These are phyloP conservation scores for Gomphus bonarii DNA, from an alignment of 1,284 basidiomycete species.

Conservation along the genomic window DNA sequence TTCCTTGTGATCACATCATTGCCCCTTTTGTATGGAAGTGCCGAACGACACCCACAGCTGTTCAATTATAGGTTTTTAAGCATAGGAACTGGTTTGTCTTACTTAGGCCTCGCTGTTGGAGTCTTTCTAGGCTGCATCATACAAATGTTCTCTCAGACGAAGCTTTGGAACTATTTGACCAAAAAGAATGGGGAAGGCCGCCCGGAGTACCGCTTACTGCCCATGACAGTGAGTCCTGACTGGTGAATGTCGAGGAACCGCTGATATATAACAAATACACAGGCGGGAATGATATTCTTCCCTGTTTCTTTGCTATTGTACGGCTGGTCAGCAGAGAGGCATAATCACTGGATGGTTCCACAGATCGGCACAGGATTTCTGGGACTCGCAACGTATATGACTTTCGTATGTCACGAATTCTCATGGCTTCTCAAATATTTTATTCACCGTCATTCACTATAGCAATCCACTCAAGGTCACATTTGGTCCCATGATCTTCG, in stretches of 20 bases:
- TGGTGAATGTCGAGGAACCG: too few relatives aligned
- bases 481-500: too few relatives aligned
- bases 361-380: slow-evolving; percentile 2
- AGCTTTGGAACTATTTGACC: slow-evolving; percentile 4
- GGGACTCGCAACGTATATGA: slow-evolving; percentile 4
- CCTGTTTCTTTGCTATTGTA: slow-evolving; percentile 8
- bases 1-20: slow-evolving; percentile 8
- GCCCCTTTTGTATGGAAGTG: slow-evolving; percentile 8
- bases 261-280: too few relatives aligned
- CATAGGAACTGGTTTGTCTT: background rate
- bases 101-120: slow-evolving; percentile 4
- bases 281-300: slow-evolving; percentile 9
- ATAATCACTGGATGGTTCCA: slow-evolving; percentile 5
- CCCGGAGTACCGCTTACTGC: slow-evolving; percentile 10
- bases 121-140: slow-evolving; percentile 2
- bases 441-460: background rate
- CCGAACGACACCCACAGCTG: background rate
- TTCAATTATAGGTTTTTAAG: slow-evolving; percentile 9
- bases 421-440: background rate
- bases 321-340: slow-evolving; percentile 8
- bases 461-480: slow-evolving; percentile 12
- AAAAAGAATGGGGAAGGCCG: slow-evolving; percentile 8
- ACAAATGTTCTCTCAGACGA: slow-evolving; percentile 2
- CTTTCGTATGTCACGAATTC: background rate
- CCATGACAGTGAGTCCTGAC: slow-evolving; percentile 10